phyloP scores from a whole-genome alignment of 1,284 basidiomycete genomes.

The Veloboletus limbatus region DNA sequence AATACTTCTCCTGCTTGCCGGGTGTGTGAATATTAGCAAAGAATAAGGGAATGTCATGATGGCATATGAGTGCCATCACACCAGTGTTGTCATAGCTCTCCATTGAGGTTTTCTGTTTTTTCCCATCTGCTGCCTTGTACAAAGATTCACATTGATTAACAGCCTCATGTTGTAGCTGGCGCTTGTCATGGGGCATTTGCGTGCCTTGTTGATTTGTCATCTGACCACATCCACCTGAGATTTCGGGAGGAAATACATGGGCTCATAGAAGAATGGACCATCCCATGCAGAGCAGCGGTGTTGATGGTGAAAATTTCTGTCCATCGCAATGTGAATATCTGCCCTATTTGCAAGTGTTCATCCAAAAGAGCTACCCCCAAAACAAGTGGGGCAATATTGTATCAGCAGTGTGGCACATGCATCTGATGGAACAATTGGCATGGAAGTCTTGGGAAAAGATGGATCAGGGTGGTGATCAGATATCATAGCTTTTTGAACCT shows the following conservation, averaged over 20 bases:
- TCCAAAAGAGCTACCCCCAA: background rate
- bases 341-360: background rate
- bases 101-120: background rate
- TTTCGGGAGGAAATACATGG: conserved; percentile 4
- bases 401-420: too few relatives aligned
- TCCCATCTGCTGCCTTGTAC: background rate
- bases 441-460: too few relatives aligned
- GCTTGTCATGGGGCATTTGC: too few relatives aligned
- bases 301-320: conserved; percentile 8
- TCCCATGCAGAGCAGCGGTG: background rate
- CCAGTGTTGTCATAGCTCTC: conserved; percentile 17
- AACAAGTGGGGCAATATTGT: conserved; percentile 4
- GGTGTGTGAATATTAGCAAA: background rate
- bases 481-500: too few relatives aligned
- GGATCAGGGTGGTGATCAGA: too few relatives aligned
- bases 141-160: background rate
- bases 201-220: background rate
- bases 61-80: background rate
- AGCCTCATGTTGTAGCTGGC: too few relatives aligned
- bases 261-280: background rate
- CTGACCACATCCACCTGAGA: background rate
- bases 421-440: too few relatives aligned
- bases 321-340: conserved; percentile 2
- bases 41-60: background rate
- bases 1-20: conserved; percentile 33